Evolutionary conservation across 345 rosid genomes (phyloP), one percentile per base, ranked within the genome.

Genomic region (Turnera subulata): DNA sequence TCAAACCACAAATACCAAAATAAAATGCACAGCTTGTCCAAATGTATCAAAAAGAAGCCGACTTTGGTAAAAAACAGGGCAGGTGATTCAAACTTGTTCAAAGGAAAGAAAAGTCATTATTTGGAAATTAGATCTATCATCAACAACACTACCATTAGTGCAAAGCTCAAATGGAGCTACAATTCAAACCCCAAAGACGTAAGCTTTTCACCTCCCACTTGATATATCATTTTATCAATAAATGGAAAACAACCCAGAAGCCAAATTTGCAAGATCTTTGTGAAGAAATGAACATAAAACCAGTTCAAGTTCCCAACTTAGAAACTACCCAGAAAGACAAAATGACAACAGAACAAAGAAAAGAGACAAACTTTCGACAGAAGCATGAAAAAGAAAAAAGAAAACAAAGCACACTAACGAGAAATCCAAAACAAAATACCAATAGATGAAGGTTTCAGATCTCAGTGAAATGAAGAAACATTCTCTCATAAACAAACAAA

Each of bases 261-360:
- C 42, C 10, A 50, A 65, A 61, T 38, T 52, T 6, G 56, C 55
- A 60, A 59, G 65, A 68, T 68, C 63, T 59, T 59, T 20, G 10
- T 6, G 3, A 24, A 55, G 19, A 37, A 58, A 19, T n/a, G 2
- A 45, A 22, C 22, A 16, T 25, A 55, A 17, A 29, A 21, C 58
- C 29, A 26, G 38, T 20, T 53, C 16, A 26, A 25, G 46, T 16
- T 46, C 37, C 37, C 14, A 33, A 26, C 29, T 32, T 37, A 8
- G 38, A 46, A 38, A 18, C 21, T 46, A 53, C 40, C 51, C 61
- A 65, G 53, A 51, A 25, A 50, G 42, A 18, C 2, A 35, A 55
- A 21, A 39, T 29, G 48, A 40, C 11, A 40, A 12, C n/a, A n/a
- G n/a, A n/a, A n/a, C n/a, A n/a, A n/a, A n/a, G n/a, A n/a, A n/a